Base-by-base conservation (phyloP, 2,329 filamentous ascomycete species). In the Diaporthe sp. region DNA sequence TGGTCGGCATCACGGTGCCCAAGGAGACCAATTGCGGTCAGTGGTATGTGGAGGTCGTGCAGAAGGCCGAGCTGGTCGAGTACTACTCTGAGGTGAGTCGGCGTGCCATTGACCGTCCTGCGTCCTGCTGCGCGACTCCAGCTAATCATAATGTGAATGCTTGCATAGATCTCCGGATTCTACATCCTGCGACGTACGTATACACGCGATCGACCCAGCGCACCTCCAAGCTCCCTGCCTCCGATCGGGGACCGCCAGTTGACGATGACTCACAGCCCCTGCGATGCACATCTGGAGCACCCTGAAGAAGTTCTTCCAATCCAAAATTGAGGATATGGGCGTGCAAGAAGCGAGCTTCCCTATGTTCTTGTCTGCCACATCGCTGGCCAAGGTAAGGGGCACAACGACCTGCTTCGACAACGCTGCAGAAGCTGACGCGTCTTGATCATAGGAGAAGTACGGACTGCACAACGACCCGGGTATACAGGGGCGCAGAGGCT, bases 1-100 rank as follows among this genome's bases (percentile, higher is more conserved):
- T 69, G 65, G 65, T 69, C 65, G 65, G 65, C 65, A 69, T 69
- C 65, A 90, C 95, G 9, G 65, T 69, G 15, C 65, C 65, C 46
- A 69, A 69, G 65, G 65, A 69, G 65, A 69, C 65, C 65, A 69
- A 69, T 55, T 69, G 65, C 65, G 65, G 65, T 3, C 65, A 69
- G 85, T 99, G 97, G 97, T 99, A 99, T 86, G 95, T 98, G 86
- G 96, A 99, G 86, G 94, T 98, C 77, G 94, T 99, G 74, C 92
- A 96, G 82, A 99, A 99, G 90, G 95, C 95, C 80, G 95, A 98
- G 84, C 94, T 99, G 94, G 93, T 98, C 81, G 96, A 98, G 82
- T 99, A 98, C 90, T 98, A 98, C 83, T 87, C 79, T 69, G 85
- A 86, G 78, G 81, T 81, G 72, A 75, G 78, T 59, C 22, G 25